phyloP scores from a whole-genome alignment of 495 filamentous ascomycete genomes.

The Trichoderma reesei region DNA sequence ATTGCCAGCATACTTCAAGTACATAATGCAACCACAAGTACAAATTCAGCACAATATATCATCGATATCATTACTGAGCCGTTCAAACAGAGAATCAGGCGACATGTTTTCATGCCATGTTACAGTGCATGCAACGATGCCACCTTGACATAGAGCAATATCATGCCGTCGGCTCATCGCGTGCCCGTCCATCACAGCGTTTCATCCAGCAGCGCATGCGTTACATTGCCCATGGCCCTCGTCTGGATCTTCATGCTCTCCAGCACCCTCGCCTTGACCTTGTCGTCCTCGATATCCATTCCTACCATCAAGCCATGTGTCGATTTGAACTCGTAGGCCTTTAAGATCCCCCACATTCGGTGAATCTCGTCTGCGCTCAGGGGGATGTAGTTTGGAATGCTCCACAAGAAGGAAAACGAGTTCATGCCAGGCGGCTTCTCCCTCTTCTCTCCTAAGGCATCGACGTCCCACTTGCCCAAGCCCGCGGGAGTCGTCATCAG shows the following conservation, averaged over 20 bases:
- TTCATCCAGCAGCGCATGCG: constrained; percentile 37
- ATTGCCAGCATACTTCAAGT: background rate
- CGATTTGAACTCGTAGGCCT: constrained; percentile 48
- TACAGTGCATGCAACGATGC: constrained; percentile 3
- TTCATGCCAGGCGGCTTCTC: constrained; percentile 46
- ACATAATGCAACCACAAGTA: background rate
- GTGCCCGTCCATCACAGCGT: constrained; percentile 8
- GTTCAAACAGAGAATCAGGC: background rate
- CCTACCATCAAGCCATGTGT: constrained; percentile 58
- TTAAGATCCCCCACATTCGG: constrained; percentile 43
- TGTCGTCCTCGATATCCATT: constrained; percentile 44
- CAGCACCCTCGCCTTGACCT: constrained; percentile 53
- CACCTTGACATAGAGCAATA: background rate
- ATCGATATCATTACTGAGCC: background rate
- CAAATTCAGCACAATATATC: background rate
- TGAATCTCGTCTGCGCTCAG: constrained; percentile 46
- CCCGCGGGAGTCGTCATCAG: constrained; percentile 55
- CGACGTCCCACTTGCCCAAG: constrained; percentile 28
- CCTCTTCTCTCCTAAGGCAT: constrained; percentile 24
- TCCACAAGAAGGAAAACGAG: constrained; percentile 67
- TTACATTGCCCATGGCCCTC: constrained; percentile 41
- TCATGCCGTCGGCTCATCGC: constrained; percentile 3
- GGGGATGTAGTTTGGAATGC: constrained; percentile 72
- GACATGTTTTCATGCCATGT: background rate
- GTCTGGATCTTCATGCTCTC: constrained; percentile 70